These are phyloP conservation scores for Phtheirospermum japonicum DNA, from an alignment of 257 asterid species.

Conservation along the genomic window DNA sequence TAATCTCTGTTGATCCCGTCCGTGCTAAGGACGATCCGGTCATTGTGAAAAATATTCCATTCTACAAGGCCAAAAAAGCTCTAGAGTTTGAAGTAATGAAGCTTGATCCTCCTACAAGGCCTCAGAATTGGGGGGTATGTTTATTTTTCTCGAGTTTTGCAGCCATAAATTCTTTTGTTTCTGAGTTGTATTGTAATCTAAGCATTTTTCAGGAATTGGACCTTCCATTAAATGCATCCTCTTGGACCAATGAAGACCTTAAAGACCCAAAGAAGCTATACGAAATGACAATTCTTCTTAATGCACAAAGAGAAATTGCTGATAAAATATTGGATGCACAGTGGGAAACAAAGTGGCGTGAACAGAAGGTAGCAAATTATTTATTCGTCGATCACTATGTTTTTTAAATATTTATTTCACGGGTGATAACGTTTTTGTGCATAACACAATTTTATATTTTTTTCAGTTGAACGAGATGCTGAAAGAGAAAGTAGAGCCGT, in stretches of 20 bases:
- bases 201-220: conserved; percentile 61
- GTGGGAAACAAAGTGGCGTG: conserved; percentile 95
- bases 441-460: conserved; percentile 7
- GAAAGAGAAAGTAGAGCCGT: conserved; percentile 79
- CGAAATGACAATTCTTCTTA: conserved; percentile 88
- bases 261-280: conserved; percentile 88
- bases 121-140: conserved; percentile 84
- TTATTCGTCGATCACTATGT: conserved; percentile 1
- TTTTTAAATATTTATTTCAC: background rate
- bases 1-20: conserved; percentile 79
- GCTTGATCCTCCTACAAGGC: conserved; percentile 86
- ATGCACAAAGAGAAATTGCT: conserved; percentile 85
- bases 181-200: no score
- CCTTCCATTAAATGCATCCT: conserved; percentile 76
- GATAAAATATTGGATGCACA: conserved; percentile 77
- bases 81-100: conserved; percentile 87
- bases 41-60: conserved; percentile 73
- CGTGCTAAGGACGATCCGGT: conserved; percentile 93
- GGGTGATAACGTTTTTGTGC: conserved; percentile 12
- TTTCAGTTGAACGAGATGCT: conserved; percentile 81
- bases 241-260: conserved; percentile 82
- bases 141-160: conserved; percentile 20
- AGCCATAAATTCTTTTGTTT: background rate
- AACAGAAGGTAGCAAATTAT: conserved; percentile 58
- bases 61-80: conserved; percentile 71